Evolutionary conservation across 108 stramenopile species (phyloP).

Genomic region (Conticribra weissflogii): DNA sequence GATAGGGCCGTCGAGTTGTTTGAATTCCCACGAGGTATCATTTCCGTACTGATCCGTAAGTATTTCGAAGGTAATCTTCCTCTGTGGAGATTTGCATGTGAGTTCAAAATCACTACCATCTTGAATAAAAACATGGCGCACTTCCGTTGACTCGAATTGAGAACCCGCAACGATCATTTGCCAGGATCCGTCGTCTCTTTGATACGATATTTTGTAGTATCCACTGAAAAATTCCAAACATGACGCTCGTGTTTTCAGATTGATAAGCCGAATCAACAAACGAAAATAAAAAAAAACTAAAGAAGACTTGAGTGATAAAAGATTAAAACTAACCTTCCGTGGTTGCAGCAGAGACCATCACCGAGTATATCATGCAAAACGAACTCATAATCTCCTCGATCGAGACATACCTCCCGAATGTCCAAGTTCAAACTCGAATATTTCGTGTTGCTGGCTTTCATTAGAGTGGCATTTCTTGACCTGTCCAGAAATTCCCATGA

Average conservation of each 20-base stretch:
- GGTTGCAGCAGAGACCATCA: slow-evolving; percentile 32
- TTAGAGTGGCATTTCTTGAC: slow-evolving; percentile 11
- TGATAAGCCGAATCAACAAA: no score
- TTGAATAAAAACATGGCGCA: slow-evolving; percentile 20
- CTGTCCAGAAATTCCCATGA: slow-evolving; percentile 25
- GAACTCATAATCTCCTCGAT: slow-evolving; percentile 21
- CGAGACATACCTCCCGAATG: slow-evolving; percentile 26
- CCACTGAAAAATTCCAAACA: slow-evolving; percentile 1
- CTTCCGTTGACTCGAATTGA: slow-evolving; percentile 21
- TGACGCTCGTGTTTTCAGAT: no score
- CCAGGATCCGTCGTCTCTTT: slow-evolving; percentile 12
- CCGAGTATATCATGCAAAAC: slow-evolving; percentile 17
- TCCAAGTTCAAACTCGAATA: slow-evolving; percentile 8
- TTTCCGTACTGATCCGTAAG: slow-evolving; percentile 29
- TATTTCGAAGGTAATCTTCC: slow-evolving; percentile 40
- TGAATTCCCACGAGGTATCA: slow-evolving; percentile 39
- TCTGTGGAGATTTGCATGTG: slow-evolving; percentile 12
- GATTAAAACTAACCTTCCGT: slow-evolving; percentile 7
- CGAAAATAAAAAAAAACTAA: neutral
- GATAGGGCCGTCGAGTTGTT: slow-evolving; percentile 3
- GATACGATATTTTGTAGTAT: slow-evolving; percentile 34
- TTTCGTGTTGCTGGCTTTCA: neutral
- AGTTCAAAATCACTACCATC: slow-evolving; percentile 1
- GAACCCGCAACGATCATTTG: slow-evolving; percentile 19
- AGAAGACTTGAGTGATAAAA: neutral